phyloP scores from a whole-genome alignment of 2,329 filamentous ascomycete species.

The Fusarium sp. region DNA sequence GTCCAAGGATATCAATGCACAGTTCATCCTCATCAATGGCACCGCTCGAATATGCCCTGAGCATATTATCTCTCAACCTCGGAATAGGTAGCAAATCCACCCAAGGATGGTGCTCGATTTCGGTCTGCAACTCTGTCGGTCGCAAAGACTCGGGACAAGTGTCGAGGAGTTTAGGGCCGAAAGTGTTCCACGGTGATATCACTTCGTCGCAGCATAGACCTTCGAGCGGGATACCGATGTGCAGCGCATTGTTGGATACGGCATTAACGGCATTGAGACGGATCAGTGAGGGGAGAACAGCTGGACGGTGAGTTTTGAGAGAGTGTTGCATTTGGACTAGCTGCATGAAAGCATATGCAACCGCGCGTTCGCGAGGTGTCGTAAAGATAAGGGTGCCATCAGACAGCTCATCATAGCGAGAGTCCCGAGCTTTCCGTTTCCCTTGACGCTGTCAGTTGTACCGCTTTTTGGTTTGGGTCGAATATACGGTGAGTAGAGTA shows the following conservation, averaged over 20 bases:
- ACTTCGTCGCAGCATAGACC: constrained; percentile 36
- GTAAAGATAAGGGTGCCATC: constrained; percentile 16
- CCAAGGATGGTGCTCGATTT: constrained; percentile 40
- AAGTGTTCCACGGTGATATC: constrained; percentile 35
- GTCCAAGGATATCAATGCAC: constrained; percentile 34
- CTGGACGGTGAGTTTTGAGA: constrained; percentile 23
- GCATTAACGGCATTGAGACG: constrained; percentile 41
- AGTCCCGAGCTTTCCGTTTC: constrained; percentile 28
- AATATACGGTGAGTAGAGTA: not conserved
- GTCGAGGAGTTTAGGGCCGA: not conserved
- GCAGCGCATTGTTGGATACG: constrained; percentile 28
- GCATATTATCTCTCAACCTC: constrained; percentile 37
- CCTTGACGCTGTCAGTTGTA: constrained; percentile 17
- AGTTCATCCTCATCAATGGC: constrained; percentile 38
- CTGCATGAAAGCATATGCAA: constrained; percentile 37
- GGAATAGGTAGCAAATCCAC: constrained; percentile 40
- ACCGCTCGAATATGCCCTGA: constrained; percentile 17
- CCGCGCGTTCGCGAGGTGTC: constrained; percentile 14
- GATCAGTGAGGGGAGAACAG: constrained; percentile 34
- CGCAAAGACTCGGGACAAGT: constrained; percentile 18
- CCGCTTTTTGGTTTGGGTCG: not conserved
- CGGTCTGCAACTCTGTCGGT: constrained; percentile 32
- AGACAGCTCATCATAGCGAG: not conserved
- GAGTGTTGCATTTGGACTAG: constrained; percentile 34
- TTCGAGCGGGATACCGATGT: constrained; percentile 28